Base-by-base conservation (phyloP, 2,329 filamentous ascomycete genomes). In the Trematosphaeria pertusa region DNA sequence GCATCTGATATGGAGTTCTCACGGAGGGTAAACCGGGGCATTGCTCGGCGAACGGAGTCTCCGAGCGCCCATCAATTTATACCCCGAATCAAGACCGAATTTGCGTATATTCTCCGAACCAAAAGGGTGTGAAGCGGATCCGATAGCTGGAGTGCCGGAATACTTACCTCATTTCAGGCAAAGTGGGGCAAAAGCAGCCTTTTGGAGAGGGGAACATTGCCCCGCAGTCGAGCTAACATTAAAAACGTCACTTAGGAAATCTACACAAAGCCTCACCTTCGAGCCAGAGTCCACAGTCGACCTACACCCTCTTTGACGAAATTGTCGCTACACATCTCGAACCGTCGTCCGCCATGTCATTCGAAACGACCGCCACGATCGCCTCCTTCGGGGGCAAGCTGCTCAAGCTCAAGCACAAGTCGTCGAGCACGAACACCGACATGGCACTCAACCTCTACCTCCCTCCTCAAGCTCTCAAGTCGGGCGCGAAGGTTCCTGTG, bases 381-480 rank as follows among this genome's bases (percentile, higher is more conserved):
- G 82, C 87, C 78, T 89, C 86, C 72, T 97, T 97, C 71, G 93
- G 92, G 70, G 94, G 94, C 70, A 91, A 91, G 76, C 87, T 99
- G 50, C 84, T 96, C 63, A 97, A 99, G 81, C 89, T 99, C 52
- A 85, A 87, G 62, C 94, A 99, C 82, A 76, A 87, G 69, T 91
- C 92, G 45, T 77, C 81, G 58, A 81, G 84, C 52, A 96, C 91
- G 46, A 85, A 84, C 62, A 96, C 91, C 59, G 86, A 91, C 64
- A 99, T 97, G 93, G 85, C 84, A 70, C 84, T 97, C 67, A 96
- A 95, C 77, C 81, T 99, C 63, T 99, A 89, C 78, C 82, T 99
- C 3, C 94, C 94, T 18, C 85, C 89, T 2, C 80, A 86, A 63
- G 84, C 89, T 45, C 75, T 81, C 53, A 77, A 81, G 48, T 67